Base-by-base conservation (phyloP, 345 rosid species). In the Citrus reticulata region DNA sequence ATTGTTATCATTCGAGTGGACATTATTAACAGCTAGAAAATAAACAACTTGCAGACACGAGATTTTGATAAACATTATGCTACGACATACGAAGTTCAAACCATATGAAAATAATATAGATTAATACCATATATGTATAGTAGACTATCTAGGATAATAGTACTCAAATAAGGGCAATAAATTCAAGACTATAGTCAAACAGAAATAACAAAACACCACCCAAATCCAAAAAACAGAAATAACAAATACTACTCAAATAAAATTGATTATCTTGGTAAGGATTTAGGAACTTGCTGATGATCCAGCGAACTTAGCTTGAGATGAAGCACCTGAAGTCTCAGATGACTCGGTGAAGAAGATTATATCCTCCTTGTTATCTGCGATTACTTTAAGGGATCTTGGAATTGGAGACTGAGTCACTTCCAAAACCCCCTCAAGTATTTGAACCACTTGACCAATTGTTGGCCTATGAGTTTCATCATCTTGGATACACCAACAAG, bases 401-500 rank as follows among this genome's bases (percentile, higher is more conserved):
- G 95, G 98, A 70, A 87, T 62, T 2, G 90, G 91, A 13, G 97
- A 93, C 19, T 78, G 20, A 79, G 79, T 84, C 77, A 93, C 92
- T 39, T 87, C 92, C 81, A 86, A 77, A 27, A 92, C 84, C 66
- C 94, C 92, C 74, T 93, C 98, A 9, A 95, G 93, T 68, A 93
- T 88, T 83, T 91, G 98, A 84, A 93, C 98, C 8, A 93, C 85
- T 83, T 92, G 97, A 34, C 95, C 88, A 95, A 95, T 95, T 10
- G 94, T 35, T 62, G 93, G 97, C 80, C 98, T 83, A 29, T 84
- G 90, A 61, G 40, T 72, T 81, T 93, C 98, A n/a, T 91, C 92
- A 60, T 90, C 98, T 78, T 95, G 98, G 71, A 93, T 83, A 68
- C 98, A 93, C 97, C 98, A 93, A 76, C 93, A 90, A 35, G 95